These are phyloP conservation scores for Annulohypoxylon moriforme DNA, from an alignment of 495 filamentous ascomycete species.

Conservation along the genomic window DNA sequence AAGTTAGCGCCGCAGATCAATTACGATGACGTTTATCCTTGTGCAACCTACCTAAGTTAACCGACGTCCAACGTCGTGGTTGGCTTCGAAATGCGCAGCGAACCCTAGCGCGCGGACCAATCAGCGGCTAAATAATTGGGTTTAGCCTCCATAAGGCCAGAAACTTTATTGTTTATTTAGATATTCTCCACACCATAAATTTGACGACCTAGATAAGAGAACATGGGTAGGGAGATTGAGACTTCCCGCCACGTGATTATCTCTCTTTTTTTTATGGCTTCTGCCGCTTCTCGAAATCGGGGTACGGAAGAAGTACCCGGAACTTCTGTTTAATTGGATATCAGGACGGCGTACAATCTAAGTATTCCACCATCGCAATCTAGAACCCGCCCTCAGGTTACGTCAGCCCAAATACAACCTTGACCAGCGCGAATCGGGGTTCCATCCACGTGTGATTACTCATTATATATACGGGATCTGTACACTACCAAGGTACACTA, in stretches of 20 bases:
- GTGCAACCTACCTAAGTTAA: slow-evolving; percentile 26
- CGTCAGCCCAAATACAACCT: not conserved
- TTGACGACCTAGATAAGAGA: slow-evolving; percentile 2
- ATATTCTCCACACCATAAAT: slow-evolving; percentile 10
- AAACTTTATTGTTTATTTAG: slow-evolving; percentile 13
- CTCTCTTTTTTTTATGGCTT: not conserved
- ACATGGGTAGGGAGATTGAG: not conserved
- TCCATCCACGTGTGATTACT: slow-evolving; percentile 18
- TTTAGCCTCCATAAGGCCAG: slow-evolving; percentile 3
- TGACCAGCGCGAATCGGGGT: not conserved
- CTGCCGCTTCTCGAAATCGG: not conserved
- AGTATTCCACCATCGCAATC: not conserved
- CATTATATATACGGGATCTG: not conserved
- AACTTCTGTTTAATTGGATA: not conserved
- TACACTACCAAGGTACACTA: not conserved
- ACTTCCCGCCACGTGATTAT: not conserved
- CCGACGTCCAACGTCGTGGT: not conserved
- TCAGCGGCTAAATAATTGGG: slow-evolving; percentile 3
- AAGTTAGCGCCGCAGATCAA: slow-evolving; percentile 34
- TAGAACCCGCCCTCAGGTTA: not conserved
- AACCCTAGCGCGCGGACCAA: slow-evolving; percentile 9
- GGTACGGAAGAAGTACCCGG: slow-evolving; percentile 3
- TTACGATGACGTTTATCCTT: slow-evolving; percentile 29
- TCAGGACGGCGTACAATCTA: not conserved
- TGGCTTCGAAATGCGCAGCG: not conserved